Evolutionary conservation across 2,329 filamentous ascomycete genomes (phyloP).

Genomic region (Trichoderma sp.): DNA sequence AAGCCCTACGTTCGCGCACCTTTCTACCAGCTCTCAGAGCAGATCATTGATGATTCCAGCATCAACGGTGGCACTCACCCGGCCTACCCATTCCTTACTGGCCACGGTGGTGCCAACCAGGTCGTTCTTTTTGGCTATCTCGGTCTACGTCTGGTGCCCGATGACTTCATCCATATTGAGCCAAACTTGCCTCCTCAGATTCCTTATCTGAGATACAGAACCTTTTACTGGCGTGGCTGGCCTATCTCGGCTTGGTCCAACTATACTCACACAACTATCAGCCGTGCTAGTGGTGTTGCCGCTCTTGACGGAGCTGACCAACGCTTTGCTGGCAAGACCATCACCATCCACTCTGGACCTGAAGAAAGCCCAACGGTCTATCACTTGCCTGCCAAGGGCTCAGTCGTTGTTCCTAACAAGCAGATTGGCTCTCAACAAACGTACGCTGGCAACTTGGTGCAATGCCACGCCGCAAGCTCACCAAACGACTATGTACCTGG

Average conservation of each 20-base stretch:
- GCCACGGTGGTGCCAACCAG: slow-evolving; percentile 69
- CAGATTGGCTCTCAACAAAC: slow-evolving; percentile 56
- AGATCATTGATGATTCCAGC: slow-evolving; percentile 62
- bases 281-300: slow-evolving; percentile 35
- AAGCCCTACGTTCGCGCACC: slow-evolving; percentile 65
- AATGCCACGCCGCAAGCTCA: slow-evolving; percentile 60
- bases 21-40: slow-evolving; percentile 72
- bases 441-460: slow-evolving; percentile 60
- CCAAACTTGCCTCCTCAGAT: slow-evolving; percentile 61
- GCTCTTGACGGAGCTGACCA: slow-evolving; percentile 54
- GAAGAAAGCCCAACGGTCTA: slow-evolving; percentile 43
- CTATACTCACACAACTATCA: slow-evolving; percentile 30
- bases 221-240: slow-evolving; percentile 35
- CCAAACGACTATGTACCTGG: slow-evolving; percentile 55
- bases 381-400: slow-evolving; percentile 49
- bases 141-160: slow-evolving; percentile 61
- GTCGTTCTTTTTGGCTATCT: slow-evolving; percentile 68
- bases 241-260: slow-evolving; percentile 30
- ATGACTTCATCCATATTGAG: slow-evolving; percentile 59
- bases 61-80: slow-evolving; percentile 54
- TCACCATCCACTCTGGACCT: slow-evolving; percentile 59
- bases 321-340: slow-evolving; percentile 53
- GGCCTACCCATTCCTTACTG: slow-evolving; percentile 71
- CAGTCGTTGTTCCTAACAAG: slow-evolving; percentile 59
- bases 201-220: slow-evolving; percentile 47